phyloP scores from a whole-genome alignment of 495 filamentous ascomycete genomes.

The Penicillium riverlandense region DNA sequence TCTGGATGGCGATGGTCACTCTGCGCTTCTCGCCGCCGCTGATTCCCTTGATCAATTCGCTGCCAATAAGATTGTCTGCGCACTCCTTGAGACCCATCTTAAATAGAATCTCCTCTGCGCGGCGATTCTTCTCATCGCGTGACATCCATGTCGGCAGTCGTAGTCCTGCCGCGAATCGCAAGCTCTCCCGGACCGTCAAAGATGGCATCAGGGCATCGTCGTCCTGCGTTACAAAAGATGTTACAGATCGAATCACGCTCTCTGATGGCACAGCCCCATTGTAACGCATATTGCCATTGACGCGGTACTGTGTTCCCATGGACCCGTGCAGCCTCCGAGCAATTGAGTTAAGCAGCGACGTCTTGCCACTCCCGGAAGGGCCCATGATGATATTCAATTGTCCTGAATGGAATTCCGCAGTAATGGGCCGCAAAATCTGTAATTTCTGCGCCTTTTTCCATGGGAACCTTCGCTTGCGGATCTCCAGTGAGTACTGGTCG shows the following conservation, averaged over 20 bases:
- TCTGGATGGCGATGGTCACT: slow-evolving; percentile 68
- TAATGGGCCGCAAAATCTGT: slow-evolving; percentile 57
- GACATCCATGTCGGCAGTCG: slow-evolving; percentile 63
- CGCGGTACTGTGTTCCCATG: slow-evolving; percentile 43
- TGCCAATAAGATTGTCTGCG: slow-evolving; percentile 65
- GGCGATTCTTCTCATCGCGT: slow-evolving; percentile 51
- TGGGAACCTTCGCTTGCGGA: slow-evolving; percentile 49
- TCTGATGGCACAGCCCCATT: slow-evolving; percentile 59
- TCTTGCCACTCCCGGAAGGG: slow-evolving; percentile 68
- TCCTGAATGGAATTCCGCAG: slow-evolving; percentile 53
- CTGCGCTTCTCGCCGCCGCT: slow-evolving; percentile 71
- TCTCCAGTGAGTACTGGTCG: slow-evolving; percentile 50
- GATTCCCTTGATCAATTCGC: slow-evolving; percentile 65
- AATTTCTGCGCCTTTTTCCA: slow-evolving; percentile 39
- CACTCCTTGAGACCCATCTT: slow-evolving; percentile 75
- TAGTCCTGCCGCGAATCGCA: slow-evolving; percentile 60
- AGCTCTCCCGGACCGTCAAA: slow-evolving; percentile 67
- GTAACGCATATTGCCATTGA: slow-evolving; percentile 54
- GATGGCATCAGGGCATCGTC: slow-evolving; percentile 67
- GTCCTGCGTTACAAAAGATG: slow-evolving; percentile 70
- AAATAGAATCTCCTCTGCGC: slow-evolving; percentile 61
- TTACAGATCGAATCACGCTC: slow-evolving; percentile 58
- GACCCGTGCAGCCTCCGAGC: slow-evolving; percentile 54
- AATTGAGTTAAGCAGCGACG: slow-evolving; percentile 62
- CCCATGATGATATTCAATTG: slow-evolving; percentile 72